Evolutionary conservation across 23 red algal species (phyloP).

Genomic region (Chondrus crispus): DNA sequence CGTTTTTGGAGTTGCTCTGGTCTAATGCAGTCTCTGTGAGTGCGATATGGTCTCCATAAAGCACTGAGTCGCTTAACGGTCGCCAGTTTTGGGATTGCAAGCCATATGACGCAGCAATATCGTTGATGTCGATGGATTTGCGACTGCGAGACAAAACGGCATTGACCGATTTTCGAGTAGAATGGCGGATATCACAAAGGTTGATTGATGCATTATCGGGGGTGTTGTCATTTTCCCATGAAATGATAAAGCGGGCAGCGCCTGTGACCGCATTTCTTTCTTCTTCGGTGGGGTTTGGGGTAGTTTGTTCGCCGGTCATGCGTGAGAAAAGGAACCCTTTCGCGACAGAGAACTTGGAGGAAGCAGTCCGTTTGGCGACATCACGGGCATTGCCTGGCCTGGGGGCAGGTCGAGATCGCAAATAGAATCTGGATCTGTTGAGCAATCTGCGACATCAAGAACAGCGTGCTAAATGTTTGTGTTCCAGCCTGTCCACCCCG

Average conservation of each 20-base stretch:
- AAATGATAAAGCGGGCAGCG: slow-evolving; percentile 19
- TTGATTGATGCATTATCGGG: neutral
- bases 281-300: neutral
- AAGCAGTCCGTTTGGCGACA: slow-evolving; percentile 45
- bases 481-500: slow-evolving; percentile 39
- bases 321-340: slow-evolving; percentile 39
- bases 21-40: neutral
- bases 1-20: no score
- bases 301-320: neutral
- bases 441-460: slow-evolving; percentile 13
- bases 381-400: slow-evolving; percentile 41
- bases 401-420: slow-evolving; percentile 44
- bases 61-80: no score
- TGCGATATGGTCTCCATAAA: neutral
- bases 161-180: slow-evolving; percentile 53
- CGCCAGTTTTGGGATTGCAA: no score
- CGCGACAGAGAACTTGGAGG: slow-evolving; percentile 16
- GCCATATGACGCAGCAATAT: neutral
- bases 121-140: neutral
- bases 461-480: slow-evolving; percentile 37
- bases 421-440: slow-evolving; percentile 30
- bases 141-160: slow-evolving; percentile 24
- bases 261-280: neutral
- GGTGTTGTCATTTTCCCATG: slow-evolving; percentile 40
- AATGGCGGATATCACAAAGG: slow-evolving; percentile 45